These are phyloP conservation scores for Colletotrichum costaricense DNA, from an alignment of 2,329 filamentous ascomycete genomes.

Conservation along the genomic window DNA sequence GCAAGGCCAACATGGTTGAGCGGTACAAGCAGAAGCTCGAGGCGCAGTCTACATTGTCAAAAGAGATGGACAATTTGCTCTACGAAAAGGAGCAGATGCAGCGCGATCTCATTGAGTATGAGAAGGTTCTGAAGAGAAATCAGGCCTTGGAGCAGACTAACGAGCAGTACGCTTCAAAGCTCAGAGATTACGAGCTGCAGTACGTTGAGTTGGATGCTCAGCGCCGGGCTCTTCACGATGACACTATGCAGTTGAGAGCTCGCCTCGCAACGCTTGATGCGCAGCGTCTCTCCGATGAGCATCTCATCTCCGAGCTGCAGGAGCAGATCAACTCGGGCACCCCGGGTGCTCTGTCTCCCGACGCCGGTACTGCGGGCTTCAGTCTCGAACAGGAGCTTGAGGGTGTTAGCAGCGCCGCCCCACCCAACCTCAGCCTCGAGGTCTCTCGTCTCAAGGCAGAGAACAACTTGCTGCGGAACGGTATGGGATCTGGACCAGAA, in stretches of 20 bases:
- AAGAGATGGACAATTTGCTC: slow-evolving; percentile 65
- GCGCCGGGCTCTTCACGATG: slow-evolving; percentile 55
- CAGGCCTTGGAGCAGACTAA: slow-evolving; percentile 48
- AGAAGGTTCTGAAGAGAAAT: slow-evolving; percentile 49
- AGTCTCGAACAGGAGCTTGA: slow-evolving; percentile 72
- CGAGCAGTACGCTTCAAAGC: slow-evolving; percentile 45
- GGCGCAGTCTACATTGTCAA: slow-evolving; percentile 64
- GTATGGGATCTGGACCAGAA: slow-evolving; percentile 64
- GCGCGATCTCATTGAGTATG: slow-evolving; percentile 53
- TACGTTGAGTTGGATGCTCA: slow-evolving; percentile 54
- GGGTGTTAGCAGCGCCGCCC: slow-evolving; percentile 54
- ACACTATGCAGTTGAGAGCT: slow-evolving; percentile 56
- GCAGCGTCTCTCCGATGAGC: slow-evolving; percentile 62
- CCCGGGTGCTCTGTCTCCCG: slow-evolving; percentile 19
- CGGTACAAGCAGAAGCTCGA: slow-evolving; percentile 73
- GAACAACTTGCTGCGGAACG: slow-evolving; percentile 68
- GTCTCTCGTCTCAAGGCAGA: slow-evolving; percentile 71
- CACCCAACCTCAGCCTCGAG: slow-evolving; percentile 59
- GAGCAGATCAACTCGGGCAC: slow-evolving; percentile 62
- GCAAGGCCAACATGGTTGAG: slow-evolving; percentile 72
- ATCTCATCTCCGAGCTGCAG: slow-evolving; percentile 68
- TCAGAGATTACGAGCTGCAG: slow-evolving; percentile 47
- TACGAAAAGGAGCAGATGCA: slow-evolving; percentile 66
- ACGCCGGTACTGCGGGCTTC: slow-evolving; percentile 46
- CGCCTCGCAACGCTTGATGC: slow-evolving; percentile 51